A percentile compares a stretch with the other conserved stretches of the same genome.
These are phyloP conservation scores for Achlya hypogyna DNA, from an alignment of 352 stramenopile species.

Conservation along the genomic window DNA sequence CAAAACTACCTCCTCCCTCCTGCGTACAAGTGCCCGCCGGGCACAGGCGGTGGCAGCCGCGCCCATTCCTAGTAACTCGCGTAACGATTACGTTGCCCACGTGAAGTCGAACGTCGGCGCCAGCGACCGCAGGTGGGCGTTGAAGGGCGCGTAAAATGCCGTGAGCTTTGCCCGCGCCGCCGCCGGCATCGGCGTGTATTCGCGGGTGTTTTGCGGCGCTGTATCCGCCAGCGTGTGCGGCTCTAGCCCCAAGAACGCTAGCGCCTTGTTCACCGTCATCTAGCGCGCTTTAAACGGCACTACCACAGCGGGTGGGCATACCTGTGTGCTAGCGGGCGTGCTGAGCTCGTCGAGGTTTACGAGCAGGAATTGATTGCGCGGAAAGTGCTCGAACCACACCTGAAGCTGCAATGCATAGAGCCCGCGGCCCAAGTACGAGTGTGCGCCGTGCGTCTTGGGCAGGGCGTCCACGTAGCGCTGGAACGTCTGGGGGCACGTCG, in stretches of 20 bases:
- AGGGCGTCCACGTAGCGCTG: constrained; percentile 37
- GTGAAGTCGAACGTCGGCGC: constrained; percentile 16
- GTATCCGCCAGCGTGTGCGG: constrained; percentile 33
- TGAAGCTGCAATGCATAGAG: constrained; percentile 89
- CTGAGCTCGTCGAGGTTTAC: constrained; percentile 84
- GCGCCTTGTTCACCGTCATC: constrained; percentile 33
- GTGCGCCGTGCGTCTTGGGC: constrained; percentile 41
- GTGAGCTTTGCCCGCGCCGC: constrained; percentile 29
- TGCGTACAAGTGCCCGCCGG: constrained; percentile 55
- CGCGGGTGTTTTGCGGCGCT: constrained; percentile 54
- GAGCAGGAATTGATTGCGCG: constrained; percentile 72
- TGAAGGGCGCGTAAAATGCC: constrained; percentile 62
- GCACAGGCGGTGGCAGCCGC: constrained; percentile 57
- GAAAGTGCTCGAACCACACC: constrained; percentile 86
- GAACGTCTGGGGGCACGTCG: constrained; percentile 26
- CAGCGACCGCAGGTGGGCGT: constrained; percentile 52
- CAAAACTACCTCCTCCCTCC: constrained; percentile 76
- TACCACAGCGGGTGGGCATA: constrained; percentile 1
- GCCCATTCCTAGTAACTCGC: constrained; percentile 33
- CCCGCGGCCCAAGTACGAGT: constrained; percentile 82
- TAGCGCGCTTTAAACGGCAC: constrained; percentile 6
- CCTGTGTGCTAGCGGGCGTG: constrained; percentile 30
- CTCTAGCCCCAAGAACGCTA: constrained; percentile 37
- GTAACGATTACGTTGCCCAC: neutral
- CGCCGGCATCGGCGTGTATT: constrained; percentile 36